phyloP scores from a whole-genome alignment of 805 yeast species.

The Brettanomyces nanus region DNA sequence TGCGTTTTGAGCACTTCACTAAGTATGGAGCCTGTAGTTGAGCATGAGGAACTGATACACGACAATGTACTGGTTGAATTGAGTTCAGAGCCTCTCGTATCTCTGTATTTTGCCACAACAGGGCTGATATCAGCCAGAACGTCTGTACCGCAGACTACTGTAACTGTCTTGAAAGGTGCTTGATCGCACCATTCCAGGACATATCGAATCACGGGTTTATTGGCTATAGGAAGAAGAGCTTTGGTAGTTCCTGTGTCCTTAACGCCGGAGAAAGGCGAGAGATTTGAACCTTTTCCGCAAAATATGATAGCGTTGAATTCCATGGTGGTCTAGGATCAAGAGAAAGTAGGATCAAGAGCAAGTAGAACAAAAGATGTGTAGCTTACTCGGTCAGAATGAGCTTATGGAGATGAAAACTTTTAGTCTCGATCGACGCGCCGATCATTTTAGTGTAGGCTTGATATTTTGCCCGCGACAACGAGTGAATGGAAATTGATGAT shows the following conservation, averaged over 20 bases:
- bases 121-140: constrained; percentile 38
- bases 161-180: constrained; percentile 67
- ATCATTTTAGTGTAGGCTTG: no score
- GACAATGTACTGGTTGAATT: constrained; percentile 29
- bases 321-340: no score
- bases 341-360: no score
- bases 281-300: constrained; percentile 74
- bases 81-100: constrained; percentile 30
- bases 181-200: constrained; percentile 89
- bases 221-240: constrained; percentile 84
- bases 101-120: constrained; percentile 40
- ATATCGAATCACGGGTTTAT: constrained; percentile 79
- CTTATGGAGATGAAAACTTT: no score
- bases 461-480: no score
- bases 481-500: no score
- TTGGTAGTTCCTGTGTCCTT: constrained; percentile 65
- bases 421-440: no score
- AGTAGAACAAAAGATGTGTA: no score
- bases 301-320: constrained; percentile 87
- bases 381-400: no score
- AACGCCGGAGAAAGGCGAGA: constrained; percentile 63
- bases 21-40: constrained; percentile 57
- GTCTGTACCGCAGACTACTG: constrained; percentile 46
- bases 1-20: constrained; percentile 23
- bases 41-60: constrained; percentile 36